Evolutionary conservation across 169 alveolate species (phyloP), one percentile per base, ranked within the genome.

Genomic region (Cryptosporidium parvum): DNA sequence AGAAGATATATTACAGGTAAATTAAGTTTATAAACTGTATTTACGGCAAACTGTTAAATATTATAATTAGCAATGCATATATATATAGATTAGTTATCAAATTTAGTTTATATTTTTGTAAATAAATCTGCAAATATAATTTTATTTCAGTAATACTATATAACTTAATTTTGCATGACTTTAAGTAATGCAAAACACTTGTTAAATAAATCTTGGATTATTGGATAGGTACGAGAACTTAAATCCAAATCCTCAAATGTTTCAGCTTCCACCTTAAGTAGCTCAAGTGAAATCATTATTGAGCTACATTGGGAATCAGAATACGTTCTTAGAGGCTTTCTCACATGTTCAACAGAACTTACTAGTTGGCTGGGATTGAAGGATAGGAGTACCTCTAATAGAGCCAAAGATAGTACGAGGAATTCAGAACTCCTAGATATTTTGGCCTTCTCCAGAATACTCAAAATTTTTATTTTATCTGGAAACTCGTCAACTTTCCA

Each of bases 401-500:
- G 75, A 29, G 70, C 70, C 35, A 80, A 26, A 42, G 80, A 62
- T 26, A 80, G 65, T 44, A 44, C 21, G 0, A 80, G 69, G 56
- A 80, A 65, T 21, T 80, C 89, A 26, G 51, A 16, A n/a, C 42
- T 80, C 26, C 59, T 80, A 10, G 45, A 18, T 9, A 23, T n/a
- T 33, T 31, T 59, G 10, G 35, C 59, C n/a, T 62, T 80, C 44
- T 65, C 75, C 14, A 80, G 21, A 14, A 80, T 59, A 35, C 42
- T 29, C 53, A 26, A 37, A 31, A 80, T 80, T 29, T 80, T 80
- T 4, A 65, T 37, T 26, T 44, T 65, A 16, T 80, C 75, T 39
- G 69, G 18, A 5, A 33, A 9, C 26, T 80, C 89, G 12, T 80
- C 75, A 18, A 45, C 31, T 7, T 61, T 62, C 89, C 89, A 80